Evolutionary conservation across 2,329 filamentous ascomycete species (phyloP), one percentile per base, ranked within the genome.

Genomic region (Fusarium coffeatum): DNA sequence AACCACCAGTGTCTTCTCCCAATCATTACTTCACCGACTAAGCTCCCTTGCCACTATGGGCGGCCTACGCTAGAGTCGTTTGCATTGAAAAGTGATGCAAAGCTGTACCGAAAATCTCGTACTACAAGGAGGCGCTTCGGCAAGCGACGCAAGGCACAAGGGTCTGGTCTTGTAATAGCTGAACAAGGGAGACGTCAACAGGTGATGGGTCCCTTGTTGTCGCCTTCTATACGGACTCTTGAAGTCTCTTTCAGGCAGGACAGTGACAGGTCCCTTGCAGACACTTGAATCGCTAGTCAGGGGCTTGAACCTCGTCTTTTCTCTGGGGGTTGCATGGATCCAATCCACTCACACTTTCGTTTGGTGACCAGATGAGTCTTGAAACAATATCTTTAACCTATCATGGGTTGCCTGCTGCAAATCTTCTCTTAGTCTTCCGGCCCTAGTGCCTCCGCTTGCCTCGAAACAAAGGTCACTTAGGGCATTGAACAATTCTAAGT

Each of bases 391-490:
- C 55, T 57, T 62, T 61, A 66, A 65, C 78, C 77, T 79, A 79
- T 79, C 78, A 79, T 64, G 58, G 57, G 46, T 50, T 25, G 48
- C 53, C 42, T 60, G 59, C 65, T 55, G 64, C 66, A 57, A 62
- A 61, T 73, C 60, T 23, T 50, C 61, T 63, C 66, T 63, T 59
- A 51, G 68, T 70, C 74, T 72, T 74, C 74, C 71, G 68, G 63
- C 69, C 75, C 75, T 74, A 77, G 69, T 68, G 62, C 72, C 73
- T 77, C 78, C 79, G 76, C 74, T 76, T 78, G 78, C 80, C 72
- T 81, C 80, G 77, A 81, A 82, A 79, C 76, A 64, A 69, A 73
- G 72, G 72, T 73, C 72, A 62, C 46, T 56, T 45, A 63, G 59
- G 49, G 57, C 58, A 45, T 64, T 68, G 53, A 64, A 53, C 32